A percentile compares a stretch with the other conserved stretches of the same genome.
Conservation (phyloP, 176 grass and related monocot genomes). For the Tuctoria greenei region DNA sequence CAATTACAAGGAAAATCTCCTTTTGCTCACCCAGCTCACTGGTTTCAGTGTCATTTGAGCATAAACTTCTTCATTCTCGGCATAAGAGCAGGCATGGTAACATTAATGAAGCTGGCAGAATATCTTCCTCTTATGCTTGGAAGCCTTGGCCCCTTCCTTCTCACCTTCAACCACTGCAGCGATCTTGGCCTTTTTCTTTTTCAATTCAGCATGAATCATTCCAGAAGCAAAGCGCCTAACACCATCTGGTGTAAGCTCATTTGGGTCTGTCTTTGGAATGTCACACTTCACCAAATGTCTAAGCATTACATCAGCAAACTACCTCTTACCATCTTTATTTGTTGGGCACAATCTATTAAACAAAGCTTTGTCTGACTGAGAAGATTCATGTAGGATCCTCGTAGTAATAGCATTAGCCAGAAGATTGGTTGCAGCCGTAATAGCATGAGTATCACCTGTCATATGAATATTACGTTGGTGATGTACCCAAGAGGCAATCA, state of each 20-base stretch:
- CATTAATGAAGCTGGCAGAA: no score
- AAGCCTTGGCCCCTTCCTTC: no score
- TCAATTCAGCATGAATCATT: no score
- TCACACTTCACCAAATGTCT: constrained; percentile 69
- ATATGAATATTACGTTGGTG: constrained; percentile 97
- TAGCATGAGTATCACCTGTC: constrained; percentile 95
- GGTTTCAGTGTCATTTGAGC: no score
- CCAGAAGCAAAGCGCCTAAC: constrained; percentile 76
- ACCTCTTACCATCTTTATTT: constrained; percentile 93
- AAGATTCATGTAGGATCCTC: constrained; percentile 80
- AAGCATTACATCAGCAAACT: constrained; percentile 79
- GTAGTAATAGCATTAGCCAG: constrained; percentile 96
- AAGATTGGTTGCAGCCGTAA: constrained; percentile 97
- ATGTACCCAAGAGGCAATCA: no score
- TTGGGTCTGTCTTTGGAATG: constrained; percentile 76
- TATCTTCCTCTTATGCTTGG: no score
- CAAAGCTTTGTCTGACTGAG: constrained; percentile 93
- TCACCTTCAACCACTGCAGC: no score
- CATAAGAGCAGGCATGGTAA: no score
- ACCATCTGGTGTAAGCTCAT: constrained; percentile 91
- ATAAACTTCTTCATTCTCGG: no score
- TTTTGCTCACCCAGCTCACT: no score
- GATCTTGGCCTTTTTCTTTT: no score
- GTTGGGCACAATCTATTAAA: constrained; percentile 87
- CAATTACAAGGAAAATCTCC: no score